These are phyloP conservation scores for Flaveria ramosissima DNA, from an alignment of 129 eudicot genomes.

Conservation along the genomic window DNA sequence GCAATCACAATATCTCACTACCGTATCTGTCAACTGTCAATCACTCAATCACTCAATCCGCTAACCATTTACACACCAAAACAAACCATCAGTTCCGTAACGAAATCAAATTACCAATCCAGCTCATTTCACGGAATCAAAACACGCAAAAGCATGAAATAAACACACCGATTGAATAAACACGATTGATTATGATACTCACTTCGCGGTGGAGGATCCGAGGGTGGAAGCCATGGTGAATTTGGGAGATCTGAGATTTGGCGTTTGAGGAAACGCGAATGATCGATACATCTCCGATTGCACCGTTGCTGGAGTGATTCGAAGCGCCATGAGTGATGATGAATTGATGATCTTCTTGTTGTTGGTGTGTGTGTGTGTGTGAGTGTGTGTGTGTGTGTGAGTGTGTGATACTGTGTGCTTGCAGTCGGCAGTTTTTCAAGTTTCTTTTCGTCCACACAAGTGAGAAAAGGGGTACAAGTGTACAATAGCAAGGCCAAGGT, in stretches of 20 bases:
- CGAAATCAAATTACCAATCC: neutral
- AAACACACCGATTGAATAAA: conserved; percentile 16
- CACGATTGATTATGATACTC: conserved; percentile 13
- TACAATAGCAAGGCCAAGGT: conserved; percentile 27
- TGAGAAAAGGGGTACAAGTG: conserved; percentile 25
- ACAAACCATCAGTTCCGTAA: conserved; percentile 20
- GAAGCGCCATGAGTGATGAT: conserved; percentile 52
- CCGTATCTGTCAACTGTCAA: neutral
- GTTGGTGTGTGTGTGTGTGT: no score
- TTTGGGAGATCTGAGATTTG: conserved; percentile 70
- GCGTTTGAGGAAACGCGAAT: conserved; percentile 41
- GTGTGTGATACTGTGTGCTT: neutral
- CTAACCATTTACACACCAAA: conserved; percentile 22
- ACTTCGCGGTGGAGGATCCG: conserved; percentile 58
- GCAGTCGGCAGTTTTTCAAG: conserved; percentile 11
- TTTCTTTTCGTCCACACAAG: conserved; percentile 60
- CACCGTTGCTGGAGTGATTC: conserved; percentile 54
- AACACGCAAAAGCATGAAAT: conserved; percentile 5
- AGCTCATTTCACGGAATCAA: conserved; percentile 11
- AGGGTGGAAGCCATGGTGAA: conserved; percentile 76
- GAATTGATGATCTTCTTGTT: neutral
- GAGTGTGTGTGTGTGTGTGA: neutral
- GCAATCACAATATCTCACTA: conserved; percentile 22
- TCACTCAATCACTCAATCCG: conserved; percentile 2
- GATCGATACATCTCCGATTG: conserved; percentile 55